Evolutionary conservation across 1,139 yeast species (phyloP), one percentile per base, ranked within the genome.

Genomic region (Scheffersomyces parashehatae): DNA sequence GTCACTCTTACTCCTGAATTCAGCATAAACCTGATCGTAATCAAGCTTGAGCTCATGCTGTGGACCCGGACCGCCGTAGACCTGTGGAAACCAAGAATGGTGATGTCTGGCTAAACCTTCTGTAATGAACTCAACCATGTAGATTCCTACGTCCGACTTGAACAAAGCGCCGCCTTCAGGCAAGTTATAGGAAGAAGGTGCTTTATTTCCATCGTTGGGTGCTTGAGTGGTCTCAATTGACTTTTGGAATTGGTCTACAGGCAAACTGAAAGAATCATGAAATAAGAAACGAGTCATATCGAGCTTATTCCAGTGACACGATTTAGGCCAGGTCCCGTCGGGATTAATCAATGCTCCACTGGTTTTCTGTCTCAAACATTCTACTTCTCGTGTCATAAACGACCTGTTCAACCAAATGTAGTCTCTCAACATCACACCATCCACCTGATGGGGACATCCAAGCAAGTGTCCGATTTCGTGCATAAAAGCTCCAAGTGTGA

Each of bases 381-480:
- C 70, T 1, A 65, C 59, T 60, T 90, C 98, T 47, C 83, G 73
- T 0, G 96, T 83, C 73, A 85, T 75, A 58, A 90, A 91, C 6
- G 90, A 80, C 46, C 98, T 75, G 62, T 91, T 88, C 74, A 89
- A 79, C 53, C 85, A 79, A 11, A 84, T 73, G 58, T 91, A 93
- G 51, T 88, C 97, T 48, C 97, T 75, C 37, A 89, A 65, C 98
- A 93, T 93, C 20, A 91, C 87, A 13, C 98, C 98, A 54, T 76
- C 72, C 3, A 83, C 87, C 64, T 90, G 95, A 64, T 93, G 98
- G 1, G 98, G 97, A 52, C 95, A 86, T 0, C 97, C 97, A 35
- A 91, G 70, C 28, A 81, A 69, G 61, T 93, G 98, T 2, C 99
- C 98, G 42, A 90, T 85, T 61, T 93, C 98, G 62, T 93, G 99